phyloP scores from a whole-genome alignment of 441 rosid genomes.

The Metrosideros polymorpha region DNA sequence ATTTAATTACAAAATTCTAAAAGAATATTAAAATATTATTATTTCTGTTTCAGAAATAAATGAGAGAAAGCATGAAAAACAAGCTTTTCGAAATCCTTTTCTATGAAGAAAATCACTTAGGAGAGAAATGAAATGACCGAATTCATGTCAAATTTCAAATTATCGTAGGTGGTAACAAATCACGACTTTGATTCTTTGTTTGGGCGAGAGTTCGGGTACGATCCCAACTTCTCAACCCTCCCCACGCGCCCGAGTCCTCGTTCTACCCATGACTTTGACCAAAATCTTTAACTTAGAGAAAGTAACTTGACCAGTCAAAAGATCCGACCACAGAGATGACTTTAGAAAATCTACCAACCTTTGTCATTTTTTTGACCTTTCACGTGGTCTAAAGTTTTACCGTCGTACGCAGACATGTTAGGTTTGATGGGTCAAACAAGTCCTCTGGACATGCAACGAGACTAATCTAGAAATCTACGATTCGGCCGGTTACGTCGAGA shows the following conservation, averaged over 20 bases:
- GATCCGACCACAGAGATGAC: neutral
- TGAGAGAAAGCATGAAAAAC: neutral
- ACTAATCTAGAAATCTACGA: neutral
- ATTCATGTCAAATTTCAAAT: neutral
- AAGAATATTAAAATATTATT: too few relatives aligned
- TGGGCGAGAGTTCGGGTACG: neutral
- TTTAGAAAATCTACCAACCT: neutral
- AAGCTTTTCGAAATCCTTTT: neutral
- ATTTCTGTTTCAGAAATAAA: too few relatives aligned
- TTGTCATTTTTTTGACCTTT: neutral
- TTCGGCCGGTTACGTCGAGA: neutral
- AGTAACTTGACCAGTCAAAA: neutral
- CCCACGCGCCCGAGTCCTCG: neutral
- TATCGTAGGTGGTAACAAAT: neutral
- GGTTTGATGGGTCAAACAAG: neutral
- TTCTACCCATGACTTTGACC: neutral
- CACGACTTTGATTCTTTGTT: neutral
- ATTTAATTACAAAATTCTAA: too few relatives aligned
- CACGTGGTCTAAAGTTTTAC: neutral
- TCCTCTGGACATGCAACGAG: neutral
- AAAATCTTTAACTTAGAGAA: neutral
- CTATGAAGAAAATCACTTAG: too few relatives aligned
- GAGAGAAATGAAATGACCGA: too few relatives aligned
- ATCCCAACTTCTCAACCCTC: neutral
- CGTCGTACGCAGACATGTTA: neutral